phyloP scores from a whole-genome alignment of 2,329 filamentous ascomycete species.

The Lasiodiplodia gonubiensis region DNA sequence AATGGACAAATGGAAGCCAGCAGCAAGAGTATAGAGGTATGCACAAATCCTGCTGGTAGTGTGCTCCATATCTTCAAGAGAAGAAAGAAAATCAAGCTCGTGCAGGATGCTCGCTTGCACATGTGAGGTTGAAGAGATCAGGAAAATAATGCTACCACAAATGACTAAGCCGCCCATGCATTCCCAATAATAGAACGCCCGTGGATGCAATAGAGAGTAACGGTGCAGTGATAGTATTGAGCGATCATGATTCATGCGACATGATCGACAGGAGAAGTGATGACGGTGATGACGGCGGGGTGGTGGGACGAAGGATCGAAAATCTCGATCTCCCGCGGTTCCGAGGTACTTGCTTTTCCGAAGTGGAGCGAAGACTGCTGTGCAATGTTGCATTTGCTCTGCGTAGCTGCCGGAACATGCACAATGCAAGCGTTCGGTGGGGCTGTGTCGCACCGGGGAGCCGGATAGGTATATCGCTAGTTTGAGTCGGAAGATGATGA shows the following conservation, averaged over 20 bases:
- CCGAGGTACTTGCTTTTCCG: not conserved
- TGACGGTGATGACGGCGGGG: not conserved
- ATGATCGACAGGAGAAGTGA: conserved; percentile 9
- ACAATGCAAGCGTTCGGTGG: not conserved
- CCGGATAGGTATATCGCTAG: not conserved
- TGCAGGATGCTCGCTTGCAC: not conserved
- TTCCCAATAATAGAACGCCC: not conserved
- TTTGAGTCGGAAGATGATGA: not conserved
- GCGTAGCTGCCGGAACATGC: not conserved
- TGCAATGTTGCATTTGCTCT: not conserved
- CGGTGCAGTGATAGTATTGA: not conserved
- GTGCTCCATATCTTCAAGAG: not conserved
- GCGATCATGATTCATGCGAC: not conserved
- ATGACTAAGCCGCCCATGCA: not conserved
- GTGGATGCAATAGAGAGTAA: not conserved
- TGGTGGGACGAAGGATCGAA: conserved; percentile 11
- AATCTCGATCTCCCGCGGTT: not conserved
- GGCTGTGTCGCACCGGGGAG: not conserved
- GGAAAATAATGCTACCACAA: not conserved
- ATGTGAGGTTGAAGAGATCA: not conserved
- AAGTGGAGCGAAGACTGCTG: not conserved
- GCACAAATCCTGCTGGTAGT: not conserved
- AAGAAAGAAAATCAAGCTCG: not conserved
- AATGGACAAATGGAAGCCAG: too few species aligned
- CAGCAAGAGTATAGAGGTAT: too few species aligned